Percentiles rank a stretch among this genome's conserved stretches.
These are phyloP conservation scores for Byssochlamys sp. DNA, from an alignment of 2,329 filamentous ascomycete genomes.

Conservation along the genomic window DNA sequence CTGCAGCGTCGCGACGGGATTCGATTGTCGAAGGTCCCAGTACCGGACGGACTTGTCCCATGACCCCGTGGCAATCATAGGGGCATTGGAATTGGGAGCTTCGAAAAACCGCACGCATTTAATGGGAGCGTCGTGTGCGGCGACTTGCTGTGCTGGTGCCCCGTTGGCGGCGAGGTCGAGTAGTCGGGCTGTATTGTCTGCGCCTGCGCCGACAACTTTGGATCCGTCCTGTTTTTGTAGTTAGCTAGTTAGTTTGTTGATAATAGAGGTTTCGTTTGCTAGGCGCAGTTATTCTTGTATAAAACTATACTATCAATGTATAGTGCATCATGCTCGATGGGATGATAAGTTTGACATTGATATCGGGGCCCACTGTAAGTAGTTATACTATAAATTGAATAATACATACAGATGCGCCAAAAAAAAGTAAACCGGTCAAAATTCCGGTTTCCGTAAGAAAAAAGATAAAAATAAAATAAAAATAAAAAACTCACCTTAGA, in stretches of 20 bases:
- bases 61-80: constrained; percentile 68
- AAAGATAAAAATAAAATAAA: not conserved
- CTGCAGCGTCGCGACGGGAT: constrained; percentile 16
- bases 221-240: constrained; percentile 56
- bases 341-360: no score
- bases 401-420: no score
- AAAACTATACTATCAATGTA: no score
- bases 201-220: constrained; percentile 66
- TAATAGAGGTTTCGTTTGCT: not conserved
- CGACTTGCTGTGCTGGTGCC: constrained; percentile 51
- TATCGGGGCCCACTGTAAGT: no score
- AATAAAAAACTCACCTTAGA: constrained; percentile 52
- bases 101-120: constrained; percentile 57
- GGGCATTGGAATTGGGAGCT: constrained; percentile 55
- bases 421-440: no score
- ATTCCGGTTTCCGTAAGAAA: no score
- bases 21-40: constrained; percentile 31
- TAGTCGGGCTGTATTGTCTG: constrained; percentile 70
- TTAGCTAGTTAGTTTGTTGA: not conserved
- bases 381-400: no score
- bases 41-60: constrained; percentile 35
- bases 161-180: constrained; percentile 55
- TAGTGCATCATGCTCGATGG: no score
- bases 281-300: not conserved
- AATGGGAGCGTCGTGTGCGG: constrained; percentile 64